A percentile compares a stretch with the other conserved stretches of the same genome.
Evolutionary conservation across 2,329 filamentous ascomycete species (phyloP).

Genomic region (Fusarium agapanthi): DNA sequence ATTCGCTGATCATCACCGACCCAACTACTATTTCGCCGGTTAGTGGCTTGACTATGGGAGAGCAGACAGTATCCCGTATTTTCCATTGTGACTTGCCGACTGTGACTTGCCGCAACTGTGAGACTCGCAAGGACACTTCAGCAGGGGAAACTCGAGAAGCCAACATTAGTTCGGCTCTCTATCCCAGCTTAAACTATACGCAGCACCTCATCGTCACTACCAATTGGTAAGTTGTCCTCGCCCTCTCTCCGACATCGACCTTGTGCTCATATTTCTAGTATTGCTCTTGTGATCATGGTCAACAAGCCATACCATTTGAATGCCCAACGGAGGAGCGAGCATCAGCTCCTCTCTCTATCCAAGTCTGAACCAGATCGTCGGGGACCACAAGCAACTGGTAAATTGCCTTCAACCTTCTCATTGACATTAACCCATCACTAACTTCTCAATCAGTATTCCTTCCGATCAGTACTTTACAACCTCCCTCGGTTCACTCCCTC

Average conservation of each 20-base stretch:
- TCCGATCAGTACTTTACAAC: neutral
- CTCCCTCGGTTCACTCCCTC: too few species aligned
- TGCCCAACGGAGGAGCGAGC: neutral
- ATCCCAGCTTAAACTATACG: conserved; percentile 62
- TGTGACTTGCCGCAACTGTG: conserved; percentile 72
- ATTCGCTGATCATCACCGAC: neutral
- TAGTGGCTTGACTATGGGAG: neutral
- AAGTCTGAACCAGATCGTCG: neutral
- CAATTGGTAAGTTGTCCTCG: neutral
- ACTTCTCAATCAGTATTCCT: neutral
- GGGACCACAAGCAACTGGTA: neutral
- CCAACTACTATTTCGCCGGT: neutral
- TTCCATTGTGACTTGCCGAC: neutral
- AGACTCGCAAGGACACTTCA: conserved; percentile 68
- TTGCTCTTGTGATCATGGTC: neutral
- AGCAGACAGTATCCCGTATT: neutral
- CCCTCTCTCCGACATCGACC: too few species aligned
- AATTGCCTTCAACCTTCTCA: too few species aligned
- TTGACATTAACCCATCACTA: neutral
- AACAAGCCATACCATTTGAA: neutral
- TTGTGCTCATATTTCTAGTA: neutral
- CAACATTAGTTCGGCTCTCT: conserved; percentile 61
- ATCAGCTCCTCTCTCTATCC: neutral
- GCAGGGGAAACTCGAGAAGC: conserved; percentile 75
- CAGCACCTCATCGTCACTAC: neutral